Base-by-base conservation (phyloP, 805 yeast genomes). In the Barnettozyma sucrosica region DNA sequence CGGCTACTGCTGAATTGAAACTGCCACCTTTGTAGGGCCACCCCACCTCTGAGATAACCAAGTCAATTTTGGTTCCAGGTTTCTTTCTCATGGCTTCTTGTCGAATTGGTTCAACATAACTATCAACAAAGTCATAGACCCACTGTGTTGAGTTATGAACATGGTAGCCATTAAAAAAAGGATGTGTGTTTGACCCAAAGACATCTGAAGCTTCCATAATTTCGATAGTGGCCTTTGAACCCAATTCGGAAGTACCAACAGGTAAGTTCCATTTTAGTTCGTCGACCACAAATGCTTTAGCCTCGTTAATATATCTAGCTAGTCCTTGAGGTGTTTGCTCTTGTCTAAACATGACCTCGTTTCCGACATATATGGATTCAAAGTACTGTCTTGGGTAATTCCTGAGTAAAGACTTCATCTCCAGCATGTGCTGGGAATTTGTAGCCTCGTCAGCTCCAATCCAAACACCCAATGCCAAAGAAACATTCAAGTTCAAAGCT, bases 21-120 rank as follows among this genome's bases (percentile, higher is more conserved):
- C 34, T 48, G 0, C 87, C 88, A 3, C 89, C 89, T 2, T 63
- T 67, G 38, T 71, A 77, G 0, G 89, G 90, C 90, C 89, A 83
- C 0, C 89, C 89, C 19, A 82, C 75, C 53, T 83, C 89, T 0
- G 85, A 70, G 1, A 83, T 69, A 4, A 74, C 66, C 6, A 80
- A 26, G 11, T 47, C 47, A 20, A 47, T 14, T 8, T 54, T 26
- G 58, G 62, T 1, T 69, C 59, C 25, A 47, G 45, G 11, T 49
- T 45, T 9, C 50, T 48, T 7, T 52, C 48, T 10, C 62, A 53
- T 19, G 4, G 58, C 51, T 21, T 58, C 51, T 13, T 56, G 47
- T 44, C 64, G 65, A 28, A 61, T 20, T 1, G 80, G 79, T 24
- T 67, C 62, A 18, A 79, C 56, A 46, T 74, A 76, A 24, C 68